Percentiles rank a stretch among this genome's conserved stretches.
Evolutionary conservation across 225 moss, liverwort and hornwort genomes (phyloP).

Genomic region (Takakia lepidozioides): DNA sequence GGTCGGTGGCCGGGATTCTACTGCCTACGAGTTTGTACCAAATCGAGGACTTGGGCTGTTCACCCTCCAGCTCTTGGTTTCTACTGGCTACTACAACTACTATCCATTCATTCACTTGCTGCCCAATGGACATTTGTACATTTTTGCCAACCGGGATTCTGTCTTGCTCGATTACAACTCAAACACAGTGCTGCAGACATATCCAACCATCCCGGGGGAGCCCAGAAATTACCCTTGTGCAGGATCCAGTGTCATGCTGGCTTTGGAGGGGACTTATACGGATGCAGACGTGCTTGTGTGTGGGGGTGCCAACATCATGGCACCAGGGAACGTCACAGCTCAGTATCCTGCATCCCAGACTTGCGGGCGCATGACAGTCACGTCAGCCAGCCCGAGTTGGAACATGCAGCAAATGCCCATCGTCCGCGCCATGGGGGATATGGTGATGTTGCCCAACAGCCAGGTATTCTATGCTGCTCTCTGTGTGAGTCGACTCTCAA

Average conservation of each 20-base stretch:
- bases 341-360: not conserved
- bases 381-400: not conserved
- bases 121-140: conserved; percentile 32
- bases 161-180: conserved; percentile 21
- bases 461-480: no score
- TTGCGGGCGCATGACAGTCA: not conserved
- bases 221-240: conserved; percentile 34
- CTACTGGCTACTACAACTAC: conserved; percentile 14
- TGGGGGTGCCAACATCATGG: conserved; percentile 3
- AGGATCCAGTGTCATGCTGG: conserved; percentile 34
- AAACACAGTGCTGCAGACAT: conserved; percentile 20
- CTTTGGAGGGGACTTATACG: conserved; percentile 5
- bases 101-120: conserved; percentile 43
- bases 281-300: conserved; percentile 24
- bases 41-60: conserved; percentile 21
- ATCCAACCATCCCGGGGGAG: conserved; percentile 28
- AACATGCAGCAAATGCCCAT: not conserved
- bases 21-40: conserved; percentile 28
- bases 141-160: conserved; percentile 25
- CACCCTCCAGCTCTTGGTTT: conserved; percentile 16
- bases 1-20: conserved; percentile 15
- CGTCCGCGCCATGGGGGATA: not conserved
- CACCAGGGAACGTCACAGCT: not conserved
- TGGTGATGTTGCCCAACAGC: not conserved
- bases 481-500: no score